Evolutionary conservation across 2,329 filamentous ascomycete genomes (phyloP).

Genomic region (Colletotrichum sp.): DNA sequence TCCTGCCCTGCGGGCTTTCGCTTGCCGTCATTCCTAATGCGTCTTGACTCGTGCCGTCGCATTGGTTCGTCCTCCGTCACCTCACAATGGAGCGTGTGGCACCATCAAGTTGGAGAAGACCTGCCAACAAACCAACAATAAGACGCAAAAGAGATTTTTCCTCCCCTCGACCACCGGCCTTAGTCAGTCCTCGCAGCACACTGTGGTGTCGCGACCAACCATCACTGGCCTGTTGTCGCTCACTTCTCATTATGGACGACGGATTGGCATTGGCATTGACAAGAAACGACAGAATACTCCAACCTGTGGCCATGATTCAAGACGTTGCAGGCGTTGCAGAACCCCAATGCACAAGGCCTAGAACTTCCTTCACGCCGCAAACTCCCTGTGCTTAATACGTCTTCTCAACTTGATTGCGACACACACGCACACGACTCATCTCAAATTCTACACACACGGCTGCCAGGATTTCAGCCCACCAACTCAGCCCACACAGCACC

Average conservation of each 20-base stretch:
- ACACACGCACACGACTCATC: background rate
- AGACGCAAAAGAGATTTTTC: background rate
- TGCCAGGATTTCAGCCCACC: background rate
- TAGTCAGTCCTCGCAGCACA: background rate
- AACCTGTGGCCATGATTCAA: background rate
- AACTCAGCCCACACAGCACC: background rate
- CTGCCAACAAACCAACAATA: background rate
- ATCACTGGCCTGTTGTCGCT: background rate
- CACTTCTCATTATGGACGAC: background rate
- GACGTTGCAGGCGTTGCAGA: slow-evolving; percentile 1
- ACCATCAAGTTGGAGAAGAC: slow-evolving; percentile 5
- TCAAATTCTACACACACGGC: background rate
- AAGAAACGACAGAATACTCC: background rate
- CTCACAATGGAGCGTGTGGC: background rate
- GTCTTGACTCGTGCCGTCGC: slow-evolving; percentile 20
- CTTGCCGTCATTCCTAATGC: slow-evolving; percentile 2
- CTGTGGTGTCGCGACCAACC: background rate
- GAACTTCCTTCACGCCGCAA: background rate
- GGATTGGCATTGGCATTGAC: background rate
- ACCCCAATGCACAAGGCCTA: background rate
- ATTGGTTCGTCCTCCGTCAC: background rate
- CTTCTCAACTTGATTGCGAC: background rate
- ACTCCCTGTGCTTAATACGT: background rate
- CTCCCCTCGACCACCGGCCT: background rate
- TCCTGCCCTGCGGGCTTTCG: background rate